phyloP scores from a whole-genome alignment of 2,329 filamentous ascomycete species.

The Neofusicoccum sp. region DNA sequence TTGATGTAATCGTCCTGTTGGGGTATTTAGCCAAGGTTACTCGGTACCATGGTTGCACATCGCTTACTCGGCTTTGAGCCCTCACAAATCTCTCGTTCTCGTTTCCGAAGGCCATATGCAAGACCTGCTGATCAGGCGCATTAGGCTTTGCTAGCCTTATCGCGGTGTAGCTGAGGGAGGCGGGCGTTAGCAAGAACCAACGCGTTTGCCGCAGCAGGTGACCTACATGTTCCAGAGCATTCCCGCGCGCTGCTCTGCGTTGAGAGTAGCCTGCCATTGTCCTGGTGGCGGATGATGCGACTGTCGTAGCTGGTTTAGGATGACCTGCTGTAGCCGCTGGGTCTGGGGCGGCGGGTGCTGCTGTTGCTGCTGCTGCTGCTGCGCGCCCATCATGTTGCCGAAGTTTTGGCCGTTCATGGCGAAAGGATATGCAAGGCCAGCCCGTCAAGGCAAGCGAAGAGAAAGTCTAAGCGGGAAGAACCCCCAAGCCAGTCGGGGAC shows the following conservation, averaged over 20 bases:
- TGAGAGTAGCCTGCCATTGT: conserved; percentile 4
- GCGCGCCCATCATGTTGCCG: conserved; percentile 14
- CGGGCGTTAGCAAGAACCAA: background rate
- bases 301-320: conserved; percentile 7
- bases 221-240: conserved; percentile 19
- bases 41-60: background rate
- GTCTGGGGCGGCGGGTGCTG: background rate
- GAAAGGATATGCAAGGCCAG: background rate
- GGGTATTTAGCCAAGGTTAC: background rate
- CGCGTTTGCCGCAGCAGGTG: background rate
- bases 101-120: background rate
- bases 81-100: conserved; percentile 3
- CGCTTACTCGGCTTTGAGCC: background rate
- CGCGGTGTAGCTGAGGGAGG: background rate
- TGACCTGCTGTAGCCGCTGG: conserved; percentile 14
- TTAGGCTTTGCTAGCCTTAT: conserved; percentile 13
- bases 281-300: conserved; percentile 4
- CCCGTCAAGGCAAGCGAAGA: background rate
- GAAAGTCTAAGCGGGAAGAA: conserved; percentile 6
- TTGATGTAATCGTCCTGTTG: conserved; percentile 8
- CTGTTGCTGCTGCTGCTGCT: conserved; percentile 7
- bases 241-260: background rate
- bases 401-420: conserved; percentile 17
- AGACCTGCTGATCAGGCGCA: background rate
- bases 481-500: conserved; percentile 20